Conservation (phyloP, 2,329 filamentous ascomycete species). For the Aureobasidium sp. region DNA sequence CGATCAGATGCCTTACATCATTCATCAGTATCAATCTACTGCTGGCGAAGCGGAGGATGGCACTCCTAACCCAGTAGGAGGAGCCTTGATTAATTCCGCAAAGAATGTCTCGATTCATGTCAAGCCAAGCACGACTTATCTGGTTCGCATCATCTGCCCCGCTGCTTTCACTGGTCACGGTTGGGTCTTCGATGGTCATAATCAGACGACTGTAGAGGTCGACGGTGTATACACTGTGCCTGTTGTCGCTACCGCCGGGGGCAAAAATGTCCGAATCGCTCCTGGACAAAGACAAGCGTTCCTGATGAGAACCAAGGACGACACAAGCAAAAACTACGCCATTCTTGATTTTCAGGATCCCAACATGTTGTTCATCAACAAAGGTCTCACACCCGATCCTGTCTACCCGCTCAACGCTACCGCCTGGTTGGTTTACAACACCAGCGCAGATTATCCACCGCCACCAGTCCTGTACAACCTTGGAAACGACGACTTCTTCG, state of each 20-base stretch:
- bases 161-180: slow-evolving; percentile 63
- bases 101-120: slow-evolving; percentile 40
- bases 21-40: slow-evolving; percentile 50
- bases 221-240: slow-evolving; percentile 64
- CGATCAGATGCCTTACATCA: slow-evolving; percentile 45
- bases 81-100: slow-evolving; percentile 59
- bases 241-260: slow-evolving; percentile 49
- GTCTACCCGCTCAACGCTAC: slow-evolving; percentile 57
- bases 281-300: slow-evolving; percentile 67
- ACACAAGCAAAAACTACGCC: slow-evolving; percentile 51
- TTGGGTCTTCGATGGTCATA: slow-evolving; percentile 61
- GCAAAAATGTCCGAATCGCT: slow-evolving; percentile 46
- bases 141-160: slow-evolving; percentile 62
- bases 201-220: slow-evolving; percentile 59
- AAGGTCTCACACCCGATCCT: slow-evolving; percentile 38
- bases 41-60: slow-evolving; percentile 31
- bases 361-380: slow-evolving; percentile 44
- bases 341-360: slow-evolving; percentile 62
- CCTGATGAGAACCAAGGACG: slow-evolving; percentile 54
- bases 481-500: slow-evolving; percentile 58
- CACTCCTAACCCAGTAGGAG: slow-evolving; percentile 58
- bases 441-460: slow-evolving; percentile 30
- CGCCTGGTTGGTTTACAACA: slow-evolving; percentile 50
- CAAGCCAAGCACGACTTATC: slow-evolving; percentile 51
- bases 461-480: slow-evolving; percentile 48